Base-by-base conservation (phyloP, 371 early-diverging fungal genomes). In the Rhizomucor miehei region DNA sequence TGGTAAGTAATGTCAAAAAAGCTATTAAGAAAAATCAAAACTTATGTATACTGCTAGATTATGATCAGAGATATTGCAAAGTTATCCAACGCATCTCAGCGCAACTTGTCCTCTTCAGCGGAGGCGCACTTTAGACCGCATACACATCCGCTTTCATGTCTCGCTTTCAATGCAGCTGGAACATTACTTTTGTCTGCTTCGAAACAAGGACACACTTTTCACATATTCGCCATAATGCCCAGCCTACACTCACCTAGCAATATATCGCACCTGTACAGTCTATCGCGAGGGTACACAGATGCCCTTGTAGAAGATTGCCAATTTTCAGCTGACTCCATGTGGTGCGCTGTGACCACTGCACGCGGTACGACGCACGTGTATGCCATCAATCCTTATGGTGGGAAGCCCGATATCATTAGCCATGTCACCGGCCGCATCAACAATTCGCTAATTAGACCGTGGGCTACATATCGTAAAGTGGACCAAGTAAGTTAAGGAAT, bases 311-410 rank as follows among this genome's bases (percentile, higher is more conserved):
- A 87, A 53, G 82, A 86, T 51, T 80, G 88, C 44, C 73, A 81
- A 16, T 88, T 87, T 58, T 86, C 86, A 14, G 57, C 69, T n/a
- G 89, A 91, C 55, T 85, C 87, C 19, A 77, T 78, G 39, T 93
- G 93, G 93, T 80, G 89, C 44, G 85, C 85, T 0, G 88, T 87
- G 16, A 87, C 81, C 29, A 91, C 91, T 1, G 82, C 85, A 1
- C 71, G 87, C 48, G 93, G 93, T 5, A 93, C 93, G 0, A 88
- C 89, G 0, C 93, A 88, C 62, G 63, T 88, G 37, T 88, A 82
- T 57, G 82, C 83, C 1, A 81, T 88, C 47, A 88, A 88, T 54
- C 86, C 88, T 9, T 82, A 82, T 52, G 88, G 87, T 44, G 87
- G 87, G 0, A 75, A 76, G 21, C 77, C 86, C 10, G 82, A 85